phyloP scores from a whole-genome alignment of 2,329 filamentous ascomycete species.

The Fusarium lateritium region DNA sequence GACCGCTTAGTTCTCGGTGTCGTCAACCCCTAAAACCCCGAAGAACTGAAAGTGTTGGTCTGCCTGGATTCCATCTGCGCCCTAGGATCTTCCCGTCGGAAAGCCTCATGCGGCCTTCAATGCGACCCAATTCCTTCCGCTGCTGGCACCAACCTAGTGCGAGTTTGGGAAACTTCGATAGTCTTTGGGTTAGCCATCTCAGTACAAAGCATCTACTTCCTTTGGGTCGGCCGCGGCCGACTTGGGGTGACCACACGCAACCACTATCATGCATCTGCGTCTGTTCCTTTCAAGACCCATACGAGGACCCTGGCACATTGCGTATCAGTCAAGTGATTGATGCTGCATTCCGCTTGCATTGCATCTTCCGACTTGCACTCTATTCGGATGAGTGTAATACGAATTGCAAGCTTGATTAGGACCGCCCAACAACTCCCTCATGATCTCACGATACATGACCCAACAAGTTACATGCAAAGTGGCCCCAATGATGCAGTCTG shows the following conservation, averaged over 20 bases:
- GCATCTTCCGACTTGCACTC: constrained; percentile 40
- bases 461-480: constrained; percentile 48
- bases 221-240: constrained; percentile 26
- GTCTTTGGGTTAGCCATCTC: constrained; percentile 7
- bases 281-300: constrained; percentile 33
- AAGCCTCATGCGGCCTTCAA: constrained; percentile 43
- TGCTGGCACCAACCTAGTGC: constrained; percentile 17
- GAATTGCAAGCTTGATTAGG: constrained; percentile 37
- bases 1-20: constrained; percentile 29
- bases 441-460: constrained; percentile 24
- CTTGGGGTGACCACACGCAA: constrained; percentile 29
- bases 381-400: constrained; percentile 30
- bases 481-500: constrained; percentile 22
- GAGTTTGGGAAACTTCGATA: constrained; percentile 19
- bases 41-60: constrained; percentile 32
- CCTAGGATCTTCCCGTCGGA: constrained; percentile 45
- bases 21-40: constrained; percentile 14
- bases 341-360: constrained; percentile 33
- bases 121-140: constrained; percentile 39
- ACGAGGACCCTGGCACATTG: constrained; percentile 48
- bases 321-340: constrained; percentile 52
- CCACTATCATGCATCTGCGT: constrained; percentile 35
- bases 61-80: constrained; percentile 30
- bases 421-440: constrained; percentile 32
- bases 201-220: constrained; percentile 14